phyloP scores from a whole-genome alignment of 2,329 filamentous ascomycete species.

The Colletotrichum simmondsii region DNA sequence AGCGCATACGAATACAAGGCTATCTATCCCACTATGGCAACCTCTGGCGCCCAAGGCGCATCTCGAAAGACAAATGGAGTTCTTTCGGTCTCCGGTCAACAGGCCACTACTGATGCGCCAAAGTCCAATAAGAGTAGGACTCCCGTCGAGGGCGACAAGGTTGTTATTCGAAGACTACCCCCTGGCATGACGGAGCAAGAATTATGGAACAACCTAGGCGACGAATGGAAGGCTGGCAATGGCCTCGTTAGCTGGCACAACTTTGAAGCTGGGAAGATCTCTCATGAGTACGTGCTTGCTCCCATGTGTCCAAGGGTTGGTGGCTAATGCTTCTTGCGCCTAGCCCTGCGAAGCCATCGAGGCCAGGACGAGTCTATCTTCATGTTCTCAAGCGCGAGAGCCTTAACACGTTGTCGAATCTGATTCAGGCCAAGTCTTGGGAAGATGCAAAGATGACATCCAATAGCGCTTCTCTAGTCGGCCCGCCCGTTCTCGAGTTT shows the following conservation, averaged over 20 bases:
- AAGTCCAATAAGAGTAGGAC: slow-evolving; percentile 59
- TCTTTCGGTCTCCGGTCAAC: slow-evolving; percentile 58
- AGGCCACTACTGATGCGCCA: slow-evolving; percentile 52
- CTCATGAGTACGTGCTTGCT: slow-evolving; percentile 76
- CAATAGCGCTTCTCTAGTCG: slow-evolving; percentile 77
- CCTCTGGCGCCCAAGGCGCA: slow-evolving; percentile 20
- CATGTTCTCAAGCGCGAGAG: slow-evolving; percentile 80
- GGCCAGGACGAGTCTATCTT: slow-evolving; percentile 83
- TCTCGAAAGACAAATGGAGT: slow-evolving; percentile 61
- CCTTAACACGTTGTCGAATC: slow-evolving; percentile 74
- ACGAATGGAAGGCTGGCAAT: slow-evolving; percentile 83
- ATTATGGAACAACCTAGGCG: slow-evolving; percentile 77
- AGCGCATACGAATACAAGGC: background rate
- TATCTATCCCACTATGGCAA: slow-evolving; percentile 20
- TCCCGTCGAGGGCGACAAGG: slow-evolving; percentile 77
- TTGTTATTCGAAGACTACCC: slow-evolving; percentile 85
- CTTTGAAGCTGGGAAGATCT: slow-evolving; percentile 76
- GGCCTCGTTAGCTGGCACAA: slow-evolving; percentile 88
- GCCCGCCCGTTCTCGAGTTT: slow-evolving; percentile 83
- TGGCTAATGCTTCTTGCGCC: slow-evolving; percentile 14
- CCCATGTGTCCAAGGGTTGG: background rate
- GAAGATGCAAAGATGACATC: slow-evolving; percentile 84
- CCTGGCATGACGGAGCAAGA: slow-evolving; percentile 86
- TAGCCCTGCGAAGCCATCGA: slow-evolving; percentile 86
- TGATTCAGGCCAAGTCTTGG: slow-evolving; percentile 76